These are phyloP conservation scores for Boletus pseudopeckii DNA, from an alignment of 768 basidiomycete genomes.

Conservation along the genomic window DNA sequence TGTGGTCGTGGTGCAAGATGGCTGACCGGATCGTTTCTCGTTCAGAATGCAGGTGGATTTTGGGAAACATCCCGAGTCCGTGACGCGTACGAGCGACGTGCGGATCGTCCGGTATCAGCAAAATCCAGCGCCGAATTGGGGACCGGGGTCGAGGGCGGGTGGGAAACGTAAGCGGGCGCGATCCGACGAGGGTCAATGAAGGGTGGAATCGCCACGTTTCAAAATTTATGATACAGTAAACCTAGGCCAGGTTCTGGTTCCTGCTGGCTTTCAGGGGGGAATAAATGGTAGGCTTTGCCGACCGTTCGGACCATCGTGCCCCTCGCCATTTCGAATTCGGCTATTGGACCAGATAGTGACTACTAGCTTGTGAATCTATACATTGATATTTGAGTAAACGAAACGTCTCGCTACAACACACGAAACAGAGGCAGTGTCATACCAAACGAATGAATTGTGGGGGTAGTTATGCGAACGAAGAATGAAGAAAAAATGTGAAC, in stretches of 20 bases:
- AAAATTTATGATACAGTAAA: too few species aligned
- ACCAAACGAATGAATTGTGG: background rate
- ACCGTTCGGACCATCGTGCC: too few species aligned
- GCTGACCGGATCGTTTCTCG: too few species aligned
- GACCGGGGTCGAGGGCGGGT: slow-evolving; percentile 69
- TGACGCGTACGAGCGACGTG: slow-evolving; percentile 56
- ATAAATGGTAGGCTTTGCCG: too few species aligned
- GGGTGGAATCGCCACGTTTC: too few species aligned
- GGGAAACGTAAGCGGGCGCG: slow-evolving; percentile 33
- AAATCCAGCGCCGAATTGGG: slow-evolving; percentile 93
- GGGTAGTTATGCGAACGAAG: background rate
- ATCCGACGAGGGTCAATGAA: slow-evolving; percentile 17
- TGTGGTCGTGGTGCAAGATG: too few species aligned
- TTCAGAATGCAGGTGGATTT: slow-evolving; percentile 60
- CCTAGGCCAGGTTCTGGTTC: too few species aligned
- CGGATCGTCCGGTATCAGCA: slow-evolving; percentile 87
- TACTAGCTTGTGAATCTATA: too few species aligned
- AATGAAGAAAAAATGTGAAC: background rate
- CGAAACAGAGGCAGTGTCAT: background rate
- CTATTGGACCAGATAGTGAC: too few species aligned
- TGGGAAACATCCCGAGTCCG: slow-evolving; percentile 62
- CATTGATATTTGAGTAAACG: background rate
- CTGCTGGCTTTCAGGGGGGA: too few species aligned
- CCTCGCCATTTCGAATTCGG: background rate
- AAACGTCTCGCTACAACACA: too few species aligned